Evolutionary conservation across 805 yeast species (phyloP).

Genomic region (Kregervanrija pseudodelftensis): DNA sequence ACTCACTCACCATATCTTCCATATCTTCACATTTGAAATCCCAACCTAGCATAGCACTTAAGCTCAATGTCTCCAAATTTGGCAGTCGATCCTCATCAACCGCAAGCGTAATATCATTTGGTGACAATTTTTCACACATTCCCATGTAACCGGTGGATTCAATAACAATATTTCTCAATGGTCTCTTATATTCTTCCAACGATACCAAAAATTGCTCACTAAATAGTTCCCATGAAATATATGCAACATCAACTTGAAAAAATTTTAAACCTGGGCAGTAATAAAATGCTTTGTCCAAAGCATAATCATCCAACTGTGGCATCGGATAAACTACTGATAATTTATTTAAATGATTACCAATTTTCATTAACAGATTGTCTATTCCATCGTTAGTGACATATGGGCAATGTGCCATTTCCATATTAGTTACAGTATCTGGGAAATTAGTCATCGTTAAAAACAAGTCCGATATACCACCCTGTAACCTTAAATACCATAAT

Average conservation of each 20-base stretch:
- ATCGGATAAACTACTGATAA: constrained; percentile 78
- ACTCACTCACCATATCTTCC: constrained; percentile 53
- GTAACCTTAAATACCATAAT: constrained; percentile 61
- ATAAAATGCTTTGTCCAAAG: constrained; percentile 65
- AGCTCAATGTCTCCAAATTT: constrained; percentile 48
- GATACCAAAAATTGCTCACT: constrained; percentile 37
- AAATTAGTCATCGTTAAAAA: constrained; percentile 65
- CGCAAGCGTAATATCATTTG: constrained; percentile 84
- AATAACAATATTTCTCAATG: constrained; percentile 56
- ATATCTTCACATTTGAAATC: constrained; percentile 55
- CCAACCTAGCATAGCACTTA: constrained; percentile 85
- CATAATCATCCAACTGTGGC: constrained; percentile 65
- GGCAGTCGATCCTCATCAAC: constrained; percentile 74
- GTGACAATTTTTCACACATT: constrained; percentile 73
- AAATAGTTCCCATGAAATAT: constrained; percentile 48
- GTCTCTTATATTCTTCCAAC: constrained; percentile 28
- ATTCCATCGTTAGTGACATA: constrained; percentile 58
- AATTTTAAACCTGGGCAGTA: constrained; percentile 68
- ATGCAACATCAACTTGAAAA: constrained; percentile 73
- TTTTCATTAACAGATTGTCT: constrained; percentile 48
- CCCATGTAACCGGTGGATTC: constrained; percentile 87
- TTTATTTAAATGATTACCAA: constrained; percentile 59
- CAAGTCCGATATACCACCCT: constrained; percentile 86
- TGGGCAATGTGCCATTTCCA: constrained; percentile 89
- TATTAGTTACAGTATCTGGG: constrained; percentile 60